A percentile compares a stretch with the other conserved stretches of the same genome.
phyloP scores from a whole-genome alignment of 139 green algal genomes.

The Volvox africanus region DNA sequence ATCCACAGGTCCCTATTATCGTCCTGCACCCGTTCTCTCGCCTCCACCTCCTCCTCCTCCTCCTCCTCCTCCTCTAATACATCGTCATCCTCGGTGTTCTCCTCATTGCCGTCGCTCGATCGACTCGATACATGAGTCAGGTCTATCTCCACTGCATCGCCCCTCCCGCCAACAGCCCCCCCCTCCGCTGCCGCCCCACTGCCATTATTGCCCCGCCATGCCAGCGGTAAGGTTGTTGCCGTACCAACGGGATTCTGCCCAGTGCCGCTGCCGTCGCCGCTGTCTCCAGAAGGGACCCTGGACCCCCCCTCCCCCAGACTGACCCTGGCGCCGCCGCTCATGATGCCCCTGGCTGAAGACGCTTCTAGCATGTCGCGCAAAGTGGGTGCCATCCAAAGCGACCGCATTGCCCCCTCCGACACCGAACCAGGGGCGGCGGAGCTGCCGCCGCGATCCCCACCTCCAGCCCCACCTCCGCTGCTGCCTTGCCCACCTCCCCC shows the following conservation, averaged over 20 bases:
- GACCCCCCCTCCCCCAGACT: not conserved
- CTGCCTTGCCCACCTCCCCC: not conserved
- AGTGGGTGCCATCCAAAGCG: slow-evolving; percentile 16
- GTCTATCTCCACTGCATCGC: not conserved
- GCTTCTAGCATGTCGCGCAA: not conserved
- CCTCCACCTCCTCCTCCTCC: not conserved
- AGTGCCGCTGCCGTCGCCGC: not conserved
- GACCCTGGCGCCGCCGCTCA: not conserved
- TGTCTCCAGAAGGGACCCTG: not conserved
- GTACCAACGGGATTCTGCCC: not conserved
- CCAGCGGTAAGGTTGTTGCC: no score
- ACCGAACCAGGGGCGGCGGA: not conserved
- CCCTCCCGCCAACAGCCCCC: not conserved
- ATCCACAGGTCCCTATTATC: not conserved
- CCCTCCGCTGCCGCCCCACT: no score
- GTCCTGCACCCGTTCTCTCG: not conserved
- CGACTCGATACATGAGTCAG: not conserved
- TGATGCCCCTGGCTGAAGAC: not conserved
- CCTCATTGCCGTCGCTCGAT: not conserved
- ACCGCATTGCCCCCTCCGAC: not conserved
- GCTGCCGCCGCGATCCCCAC: not conserved
- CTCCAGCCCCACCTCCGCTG: not conserved
- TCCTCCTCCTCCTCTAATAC: not conserved
- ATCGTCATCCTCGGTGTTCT: not conserved
- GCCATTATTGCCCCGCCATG: not conserved